Conservation (phyloP, 306 rosid species). For the Pyrus communis region DNA sequence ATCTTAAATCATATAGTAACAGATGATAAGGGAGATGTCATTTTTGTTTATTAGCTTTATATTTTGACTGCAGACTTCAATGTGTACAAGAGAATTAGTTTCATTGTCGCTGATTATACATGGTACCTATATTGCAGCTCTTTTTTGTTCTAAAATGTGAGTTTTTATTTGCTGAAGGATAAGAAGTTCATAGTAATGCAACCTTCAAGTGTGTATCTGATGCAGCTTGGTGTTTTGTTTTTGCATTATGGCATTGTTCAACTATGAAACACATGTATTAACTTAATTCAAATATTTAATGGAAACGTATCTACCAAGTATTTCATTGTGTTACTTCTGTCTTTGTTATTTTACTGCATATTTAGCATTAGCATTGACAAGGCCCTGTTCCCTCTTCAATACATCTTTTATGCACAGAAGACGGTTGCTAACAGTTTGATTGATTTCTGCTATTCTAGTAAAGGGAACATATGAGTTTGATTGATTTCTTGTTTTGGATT, state of each 20-base stretch:
- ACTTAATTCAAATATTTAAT: background rate
- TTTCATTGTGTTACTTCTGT: background rate
- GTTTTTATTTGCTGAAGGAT: background rate
- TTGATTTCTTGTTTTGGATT: conserved; percentile 1
- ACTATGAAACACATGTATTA: background rate
- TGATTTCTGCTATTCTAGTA: background rate
- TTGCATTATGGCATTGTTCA: background rate
- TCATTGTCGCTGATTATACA: background rate
- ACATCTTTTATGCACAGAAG: background rate
- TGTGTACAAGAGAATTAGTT: background rate
- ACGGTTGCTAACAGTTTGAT: background rate
- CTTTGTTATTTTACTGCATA: background rate
- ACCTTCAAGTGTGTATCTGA: background rate
- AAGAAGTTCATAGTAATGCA: background rate
- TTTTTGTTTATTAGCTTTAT: background rate
- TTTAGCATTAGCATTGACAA: background rate
- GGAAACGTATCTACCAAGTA: background rate
- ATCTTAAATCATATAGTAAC: background rate
- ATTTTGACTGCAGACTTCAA: background rate
- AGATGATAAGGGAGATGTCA: background rate
- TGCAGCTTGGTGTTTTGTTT: background rate
- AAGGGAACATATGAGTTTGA: background rate
- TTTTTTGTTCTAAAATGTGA: background rate
- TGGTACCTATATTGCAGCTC: background rate
- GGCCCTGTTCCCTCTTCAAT: background rate